phyloP scores from a whole-genome alignment of 108 stramenopile genomes.

The Nannochloropsis granulata region DNA sequence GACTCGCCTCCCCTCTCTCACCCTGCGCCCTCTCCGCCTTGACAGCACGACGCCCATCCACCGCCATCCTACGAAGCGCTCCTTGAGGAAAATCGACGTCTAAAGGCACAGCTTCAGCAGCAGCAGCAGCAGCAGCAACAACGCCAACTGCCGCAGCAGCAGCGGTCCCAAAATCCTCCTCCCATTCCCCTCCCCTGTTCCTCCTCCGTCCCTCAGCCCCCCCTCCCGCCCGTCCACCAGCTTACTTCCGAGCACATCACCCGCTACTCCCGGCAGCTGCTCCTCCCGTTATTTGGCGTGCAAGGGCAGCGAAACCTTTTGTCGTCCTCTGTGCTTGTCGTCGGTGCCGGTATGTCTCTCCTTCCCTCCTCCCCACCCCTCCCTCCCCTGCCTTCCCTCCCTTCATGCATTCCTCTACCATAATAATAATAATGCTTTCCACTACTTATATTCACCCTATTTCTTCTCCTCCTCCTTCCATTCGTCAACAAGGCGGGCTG shows the following conservation, averaged over 20 bases:
- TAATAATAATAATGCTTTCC: neutral
- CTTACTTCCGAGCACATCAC: constrained; percentile 9
- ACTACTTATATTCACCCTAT: too few species aligned
- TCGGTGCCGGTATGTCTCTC: neutral
- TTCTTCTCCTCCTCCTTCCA: neutral
- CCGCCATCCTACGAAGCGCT: neutral
- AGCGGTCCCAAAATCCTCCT: neutral
- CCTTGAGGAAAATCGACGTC: neutral
- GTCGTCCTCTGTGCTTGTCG: neutral
- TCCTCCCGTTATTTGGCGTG: constrained; percentile 24
- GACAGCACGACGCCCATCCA: neutral
- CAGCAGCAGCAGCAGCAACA: neutral
- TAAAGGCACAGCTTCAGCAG: neutral
- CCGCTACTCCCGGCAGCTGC: constrained; percentile 35
- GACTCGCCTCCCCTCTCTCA: neutral
- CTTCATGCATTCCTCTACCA: neutral
- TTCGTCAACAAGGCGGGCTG: neutral
- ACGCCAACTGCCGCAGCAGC: neutral
- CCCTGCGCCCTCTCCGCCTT: neutral
- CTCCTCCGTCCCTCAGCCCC: neutral
- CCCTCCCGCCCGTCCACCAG: neutral
- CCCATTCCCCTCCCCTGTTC: neutral
- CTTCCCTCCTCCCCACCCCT: neutral
- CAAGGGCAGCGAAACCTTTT: neutral
- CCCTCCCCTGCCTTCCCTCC: neutral